A percentile compares a stretch with the other conserved stretches of the same genome.
These are phyloP conservation scores for Aspergillus vadensis DNA, from an alignment of 2,329 filamentous ascomycete species.

Conservation along the genomic window DNA sequence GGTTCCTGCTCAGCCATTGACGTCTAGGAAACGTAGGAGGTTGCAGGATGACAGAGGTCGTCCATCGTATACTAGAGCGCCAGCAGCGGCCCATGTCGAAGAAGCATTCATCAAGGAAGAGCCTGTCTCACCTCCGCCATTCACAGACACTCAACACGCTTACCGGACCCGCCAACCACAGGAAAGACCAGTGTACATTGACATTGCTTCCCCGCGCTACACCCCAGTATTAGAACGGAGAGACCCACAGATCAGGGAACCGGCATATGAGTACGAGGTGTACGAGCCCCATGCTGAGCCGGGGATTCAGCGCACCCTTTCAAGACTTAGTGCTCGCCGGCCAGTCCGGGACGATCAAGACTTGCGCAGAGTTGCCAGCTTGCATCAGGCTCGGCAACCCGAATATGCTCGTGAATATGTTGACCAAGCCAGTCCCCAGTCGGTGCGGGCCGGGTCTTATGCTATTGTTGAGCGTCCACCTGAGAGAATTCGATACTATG, in stretches of 20 bases:
- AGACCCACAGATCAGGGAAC: constrained; percentile 32
- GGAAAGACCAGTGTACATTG: constrained; percentile 52
- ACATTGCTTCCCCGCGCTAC: constrained; percentile 46
- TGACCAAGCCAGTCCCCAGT: constrained; percentile 44
- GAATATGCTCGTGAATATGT: constrained; percentile 47
- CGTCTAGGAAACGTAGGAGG: constrained; percentile 56
- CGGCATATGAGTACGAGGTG: constrained; percentile 39
- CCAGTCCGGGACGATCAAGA: constrained; percentile 47
- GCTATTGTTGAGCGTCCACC: constrained; percentile 42
- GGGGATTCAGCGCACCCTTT: constrained; percentile 40
- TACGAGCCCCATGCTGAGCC: constrained; percentile 38
- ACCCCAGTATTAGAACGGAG: constrained; percentile 38
- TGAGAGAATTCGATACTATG: constrained; percentile 43
- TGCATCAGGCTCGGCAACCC: constrained; percentile 48
- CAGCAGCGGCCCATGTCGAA: constrained; percentile 36
- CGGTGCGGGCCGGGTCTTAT: constrained; percentile 44
- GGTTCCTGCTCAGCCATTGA: constrained; percentile 43
- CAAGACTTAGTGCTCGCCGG: constrained; percentile 41
- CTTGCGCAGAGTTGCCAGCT: constrained; percentile 50
- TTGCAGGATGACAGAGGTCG: constrained; percentile 41
- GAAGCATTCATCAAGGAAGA: constrained; percentile 64
- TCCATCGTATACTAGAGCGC: constrained; percentile 35
- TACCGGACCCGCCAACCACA: constrained; percentile 38
- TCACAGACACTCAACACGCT: constrained; percentile 48
- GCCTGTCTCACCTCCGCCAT: constrained; percentile 62